Percentiles rank a stretch among this genome's conserved stretches.
These are phyloP conservation scores for Davidsoniella neocaledoniae DNA, from an alignment of 2,329 filamentous ascomycete genomes.

Conservation along the genomic window DNA sequence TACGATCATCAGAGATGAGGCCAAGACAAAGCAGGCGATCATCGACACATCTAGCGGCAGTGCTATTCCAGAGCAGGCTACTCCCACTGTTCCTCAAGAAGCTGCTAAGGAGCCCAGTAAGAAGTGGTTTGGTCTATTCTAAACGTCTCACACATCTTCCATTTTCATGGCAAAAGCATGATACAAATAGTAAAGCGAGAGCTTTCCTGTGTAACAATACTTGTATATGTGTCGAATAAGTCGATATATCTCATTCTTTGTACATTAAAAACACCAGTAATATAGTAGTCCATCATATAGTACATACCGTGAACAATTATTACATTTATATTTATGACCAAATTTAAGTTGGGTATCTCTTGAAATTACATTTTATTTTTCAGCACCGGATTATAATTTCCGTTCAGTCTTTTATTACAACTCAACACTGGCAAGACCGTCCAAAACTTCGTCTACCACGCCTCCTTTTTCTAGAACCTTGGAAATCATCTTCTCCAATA, in stretches of 20 bases:
- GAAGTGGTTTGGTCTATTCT: constrained; percentile 12
- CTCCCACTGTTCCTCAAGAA: not conserved
- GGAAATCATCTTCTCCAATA: constrained; percentile 60
- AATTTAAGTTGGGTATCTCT: constrained; percentile 4
- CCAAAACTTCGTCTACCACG: constrained; percentile 72
- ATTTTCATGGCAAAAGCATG: not conserved
- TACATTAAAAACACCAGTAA: not conserved
- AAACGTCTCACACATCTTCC: not conserved
- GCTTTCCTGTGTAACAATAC: not conserved
- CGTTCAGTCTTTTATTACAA: constrained; percentile 24
- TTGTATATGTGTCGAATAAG: too few species aligned
- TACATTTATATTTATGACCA: not conserved
- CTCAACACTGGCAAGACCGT: constrained; percentile 62
- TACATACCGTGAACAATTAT: not conserved
- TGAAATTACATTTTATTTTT: not conserved
- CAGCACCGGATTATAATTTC: not conserved
- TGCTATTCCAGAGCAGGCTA: not conserved
- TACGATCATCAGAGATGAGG: constrained; percentile 2
- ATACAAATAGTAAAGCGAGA: too few species aligned
- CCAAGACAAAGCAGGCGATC: constrained; percentile 11
- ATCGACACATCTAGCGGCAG: constrained; percentile 4
- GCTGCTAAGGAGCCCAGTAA: constrained; percentile 4
- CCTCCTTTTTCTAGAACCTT: constrained; percentile 55
- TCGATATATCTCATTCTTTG: too few species aligned
- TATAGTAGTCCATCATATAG: not conserved